Percentiles rank a stretch among this genome's conserved stretches.
Evolutionary conservation across 1,284 basidiomycete genomes (phyloP).

Genomic region (Trichosporon inkin): DNA sequence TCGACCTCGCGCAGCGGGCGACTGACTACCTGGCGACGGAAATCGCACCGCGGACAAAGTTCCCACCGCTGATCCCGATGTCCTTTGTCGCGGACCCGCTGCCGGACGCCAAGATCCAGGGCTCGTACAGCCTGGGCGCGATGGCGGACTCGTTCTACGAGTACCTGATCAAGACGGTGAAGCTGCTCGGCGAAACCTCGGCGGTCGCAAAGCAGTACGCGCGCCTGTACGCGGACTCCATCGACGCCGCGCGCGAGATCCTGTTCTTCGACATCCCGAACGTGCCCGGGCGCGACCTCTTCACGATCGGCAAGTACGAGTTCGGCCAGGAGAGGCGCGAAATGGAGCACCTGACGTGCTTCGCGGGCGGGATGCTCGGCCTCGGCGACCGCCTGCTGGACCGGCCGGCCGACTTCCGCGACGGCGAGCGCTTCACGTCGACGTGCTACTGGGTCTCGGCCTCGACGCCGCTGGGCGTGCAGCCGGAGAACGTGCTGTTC

Average conservation of each 20-base stretch:
- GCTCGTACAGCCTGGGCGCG: constrained; percentile 52
- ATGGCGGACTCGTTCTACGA: constrained; percentile 55
- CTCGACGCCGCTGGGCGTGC: constrained; percentile 48
- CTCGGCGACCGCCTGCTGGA: constrained; percentile 54
- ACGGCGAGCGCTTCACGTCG: constrained; percentile 51
- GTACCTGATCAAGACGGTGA: constrained; percentile 56
- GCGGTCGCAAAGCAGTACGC: constrained; percentile 49
- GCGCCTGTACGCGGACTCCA: constrained; percentile 52
- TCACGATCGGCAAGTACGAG: constrained; percentile 48
- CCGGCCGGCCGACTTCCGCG: constrained; percentile 50
- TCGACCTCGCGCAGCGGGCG: constrained; percentile 53
- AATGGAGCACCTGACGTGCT: constrained; percentile 52
- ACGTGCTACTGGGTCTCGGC: constrained; percentile 56
- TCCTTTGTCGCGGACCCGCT: constrained; percentile 45
- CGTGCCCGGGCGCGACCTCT: constrained; percentile 47
- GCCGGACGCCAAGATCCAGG: constrained; percentile 16
- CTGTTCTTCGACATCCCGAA: constrained; percentile 50
- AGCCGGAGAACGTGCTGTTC: constrained; percentile 50
- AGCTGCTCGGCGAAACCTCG: constrained; percentile 50
- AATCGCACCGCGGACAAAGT: constrained; percentile 40
- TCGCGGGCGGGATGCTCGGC: constrained; percentile 57
- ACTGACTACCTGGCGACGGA: constrained; percentile 53
- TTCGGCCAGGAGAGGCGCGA: constrained; percentile 29
- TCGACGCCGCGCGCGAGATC: constrained; percentile 51
- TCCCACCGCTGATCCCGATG: constrained; percentile 44